Base-by-base conservation (phyloP, 2,329 filamentous ascomycete genomes). In the Pseudocercospora macadamiae region DNA sequence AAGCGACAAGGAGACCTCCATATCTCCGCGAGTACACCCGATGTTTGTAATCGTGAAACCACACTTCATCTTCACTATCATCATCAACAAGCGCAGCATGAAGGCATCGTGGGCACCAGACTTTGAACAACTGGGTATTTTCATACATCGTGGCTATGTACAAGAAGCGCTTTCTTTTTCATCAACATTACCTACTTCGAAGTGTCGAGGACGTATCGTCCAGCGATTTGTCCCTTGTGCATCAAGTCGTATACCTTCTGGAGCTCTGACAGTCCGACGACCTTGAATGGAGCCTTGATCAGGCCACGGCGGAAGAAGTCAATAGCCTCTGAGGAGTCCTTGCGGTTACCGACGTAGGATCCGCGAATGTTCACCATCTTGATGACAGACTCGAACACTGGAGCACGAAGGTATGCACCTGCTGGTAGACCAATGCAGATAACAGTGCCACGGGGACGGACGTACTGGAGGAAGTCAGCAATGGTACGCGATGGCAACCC, bases 311-410 rank as follows among this genome's bases (percentile, higher is more conserved):
- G 80, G 82, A 86, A 97, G 80, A 97, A 97, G 66, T 97, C 93
- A 63, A 97, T 82, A 2, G 93, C 93, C 80, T 97, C 93, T 54
- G 87, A 85, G 1, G 87, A 89, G 74, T 97, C 93, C 73, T 89
- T 87, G 66, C 93, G 86, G 81, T 96, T 97, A 58, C 93, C 93
- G 66, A 97, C 93, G 74, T 97, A 97, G 68, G 87, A 91, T 61
- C 93, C 93, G 81, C 90, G 90, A 82, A 97, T 97, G 69, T 78
- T 87, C 79, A 97, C 55, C 63, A 66, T 65, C 63, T 65, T 66
- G 63, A 93, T 82, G 63, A 97, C 93, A 6, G 89, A 91, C 72
- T 93, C 88, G 74, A 97, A 96, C 55, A 97, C 92, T 36, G 91
- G 90, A 1, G 93, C 92, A 68, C 84, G 85, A 64, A 97, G 83